Percentiles rank a stretch among this genome's conserved stretches.
Evolutionary conservation across 768 basidiomycete species (phyloP).

Genomic region (Epithele typhae): DNA sequence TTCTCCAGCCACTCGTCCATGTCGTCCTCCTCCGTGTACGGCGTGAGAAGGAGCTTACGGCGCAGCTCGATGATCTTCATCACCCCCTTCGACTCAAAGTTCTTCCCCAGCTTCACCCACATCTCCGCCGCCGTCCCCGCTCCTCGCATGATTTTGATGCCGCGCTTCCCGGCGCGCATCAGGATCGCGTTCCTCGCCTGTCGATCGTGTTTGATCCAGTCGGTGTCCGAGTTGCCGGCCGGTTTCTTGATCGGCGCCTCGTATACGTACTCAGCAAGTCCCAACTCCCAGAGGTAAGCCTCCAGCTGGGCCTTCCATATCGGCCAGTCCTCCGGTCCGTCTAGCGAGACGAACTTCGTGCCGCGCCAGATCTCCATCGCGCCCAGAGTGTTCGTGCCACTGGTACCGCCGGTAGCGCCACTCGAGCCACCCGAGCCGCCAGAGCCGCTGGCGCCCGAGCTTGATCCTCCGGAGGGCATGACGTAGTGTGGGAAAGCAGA

Average conservation of each 20-base stretch:
- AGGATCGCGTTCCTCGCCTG: constrained; percentile 29
- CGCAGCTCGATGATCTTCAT: constrained; percentile 24
- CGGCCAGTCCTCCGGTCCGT: constrained; percentile 4
- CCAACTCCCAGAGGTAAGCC: constrained; percentile 1
- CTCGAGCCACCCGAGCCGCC: no score
- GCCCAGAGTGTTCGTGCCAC: no score
- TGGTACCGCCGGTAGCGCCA: no score
- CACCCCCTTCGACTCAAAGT: constrained; percentile 27
- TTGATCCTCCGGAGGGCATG: neutral
- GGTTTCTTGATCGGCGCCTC: neutral
- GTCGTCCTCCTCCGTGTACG: constrained; percentile 26
- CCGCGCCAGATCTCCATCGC: constrained; percentile 2
- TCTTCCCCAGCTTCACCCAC: constrained; percentile 26
- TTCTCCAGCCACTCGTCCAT: constrained; percentile 30
- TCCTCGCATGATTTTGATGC: constrained; percentile 27
- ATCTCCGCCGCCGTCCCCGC: constrained; percentile 22
- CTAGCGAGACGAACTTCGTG: neutral
- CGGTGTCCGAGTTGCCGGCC: neutral
- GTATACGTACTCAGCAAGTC: constrained; percentile 7
- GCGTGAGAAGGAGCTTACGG: constrained; percentile 24
- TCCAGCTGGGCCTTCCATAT: constrained; percentile 4
- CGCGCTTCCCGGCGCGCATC: constrained; percentile 23
- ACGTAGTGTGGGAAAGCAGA: neutral
- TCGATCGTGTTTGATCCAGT: constrained; percentile 28
- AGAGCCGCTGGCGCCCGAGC: no score